Conservation (phyloP, 208 protist genomes). For the Crithidia mellificae region DNA sequence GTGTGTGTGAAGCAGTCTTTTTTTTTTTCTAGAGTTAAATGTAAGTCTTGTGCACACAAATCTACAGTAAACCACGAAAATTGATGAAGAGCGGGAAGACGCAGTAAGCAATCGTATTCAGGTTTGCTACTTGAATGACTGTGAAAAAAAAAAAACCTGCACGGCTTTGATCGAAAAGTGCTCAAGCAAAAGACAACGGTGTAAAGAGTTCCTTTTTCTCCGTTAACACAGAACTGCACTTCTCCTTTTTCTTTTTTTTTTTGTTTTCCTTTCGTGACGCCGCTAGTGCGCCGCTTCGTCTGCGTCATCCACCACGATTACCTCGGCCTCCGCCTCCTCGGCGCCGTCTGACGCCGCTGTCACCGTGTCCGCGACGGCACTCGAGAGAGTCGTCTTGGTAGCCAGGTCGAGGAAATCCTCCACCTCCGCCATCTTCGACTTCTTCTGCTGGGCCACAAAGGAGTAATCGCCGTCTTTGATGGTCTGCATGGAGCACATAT, state of each 20-base stretch:
- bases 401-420: slow-evolving; percentile 31
- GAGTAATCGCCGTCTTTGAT: slow-evolving; percentile 49
- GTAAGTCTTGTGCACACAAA: neutral
- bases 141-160: neutral
- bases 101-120: neutral
- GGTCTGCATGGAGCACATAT: slow-evolving; percentile 81
- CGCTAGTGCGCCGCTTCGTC: neutral
- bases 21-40: neutral
- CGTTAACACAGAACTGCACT: too few relatives aligned
- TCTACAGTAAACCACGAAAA: neutral
- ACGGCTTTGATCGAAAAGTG: too few relatives aligned
- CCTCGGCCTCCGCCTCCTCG: slow-evolving; percentile 22
- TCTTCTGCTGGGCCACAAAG: slow-evolving; percentile 32
- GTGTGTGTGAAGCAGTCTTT: neutral
- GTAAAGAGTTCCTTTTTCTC: too few relatives aligned
- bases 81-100: neutral
- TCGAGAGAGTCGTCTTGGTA: slow-evolving; percentile 22
- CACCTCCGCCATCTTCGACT: slow-evolving; percentile 22
- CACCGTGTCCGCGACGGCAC: slow-evolving; percentile 18
- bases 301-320: neutral
- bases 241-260: too few relatives aligned
- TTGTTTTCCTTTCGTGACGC: too few relatives aligned
- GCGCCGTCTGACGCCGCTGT: neutral
- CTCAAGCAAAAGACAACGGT: too few relatives aligned
- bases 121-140: neutral